Evolutionary conservation across 139 green algal species (phyloP), one percentile per base, ranked within the genome.

Genomic region (Zygnema cylindricum): DNA sequence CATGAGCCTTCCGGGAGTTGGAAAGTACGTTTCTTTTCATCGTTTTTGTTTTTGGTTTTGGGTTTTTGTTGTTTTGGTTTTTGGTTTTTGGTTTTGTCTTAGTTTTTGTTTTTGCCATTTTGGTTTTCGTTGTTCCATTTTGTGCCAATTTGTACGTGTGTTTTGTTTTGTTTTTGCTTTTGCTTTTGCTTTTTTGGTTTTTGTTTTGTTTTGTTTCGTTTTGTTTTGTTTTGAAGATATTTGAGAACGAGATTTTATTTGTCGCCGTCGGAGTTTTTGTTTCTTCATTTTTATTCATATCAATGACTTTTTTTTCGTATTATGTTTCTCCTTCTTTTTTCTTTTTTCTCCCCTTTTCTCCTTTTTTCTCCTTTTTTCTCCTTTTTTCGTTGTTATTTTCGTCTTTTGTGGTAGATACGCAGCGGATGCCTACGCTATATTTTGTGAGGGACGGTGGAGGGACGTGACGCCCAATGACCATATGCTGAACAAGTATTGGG

Each of bases 381-480:
- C n/a, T 57, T 0, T 55, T 79, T 16, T 43, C 38, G 16, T 79
- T 16, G 11, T 16, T 79, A 7, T 16, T 3, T 73, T 30, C 30
- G 57, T 73, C 71, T 7, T 16, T 7, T 7, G 71, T 40, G 7
- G 30, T 82, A 92, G 84, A 57, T 99, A 99, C 55, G 97, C 92
- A 0, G 93, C 95, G 7, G 96, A 98, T 57, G 96, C 96, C 0
- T 98, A 98, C 92, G 92, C 86, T 73, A 98, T 98, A 21, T 98
- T 98, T 82, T 98, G 95, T 85, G 82, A 93, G 0, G 96, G 94
- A 1, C 78, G 82, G 35, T 98, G 95, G 95, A 43, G 71, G 49
- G 82, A 86, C 35, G 35, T 88, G 54, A 35, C 82, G n/a, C 94
- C 95, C 0, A 87, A 93, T 1, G 95, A 97, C 89, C 96, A 97